phyloP scores from a whole-genome alignment of 345 rosid species.

The Conringia planisiliqua region DNA sequence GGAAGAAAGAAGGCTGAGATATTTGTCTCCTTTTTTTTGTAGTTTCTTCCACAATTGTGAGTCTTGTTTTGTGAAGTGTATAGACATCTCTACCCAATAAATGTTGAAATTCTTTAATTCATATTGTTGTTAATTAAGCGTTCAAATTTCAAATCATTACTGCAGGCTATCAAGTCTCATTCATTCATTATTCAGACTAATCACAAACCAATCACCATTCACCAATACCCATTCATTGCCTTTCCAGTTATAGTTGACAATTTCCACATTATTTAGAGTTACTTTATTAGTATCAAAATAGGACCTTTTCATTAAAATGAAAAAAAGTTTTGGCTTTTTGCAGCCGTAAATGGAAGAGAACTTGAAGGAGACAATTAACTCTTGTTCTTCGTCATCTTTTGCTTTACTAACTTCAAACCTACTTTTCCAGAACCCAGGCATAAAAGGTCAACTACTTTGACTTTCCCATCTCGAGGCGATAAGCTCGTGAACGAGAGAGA shows the following conservation, averaged over 20 bases:
- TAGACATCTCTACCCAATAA: slow-evolving; percentile 5
- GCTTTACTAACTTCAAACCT: slow-evolving; percentile 8
- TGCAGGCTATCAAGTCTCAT: slow-evolving; percentile 19
- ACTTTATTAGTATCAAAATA: neutral
- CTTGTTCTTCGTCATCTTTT: neutral
- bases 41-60: slow-evolving; percentile 17
- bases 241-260: slow-evolving; percentile 16
- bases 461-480: slow-evolving; percentile 10
- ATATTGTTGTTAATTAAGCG: slow-evolving; percentile 1
- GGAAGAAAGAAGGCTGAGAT: slow-evolving; percentile 12
- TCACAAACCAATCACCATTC: slow-evolving; percentile 18
- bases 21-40: neutral
- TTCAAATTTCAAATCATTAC: neutral
- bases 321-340: neutral
- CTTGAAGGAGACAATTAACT: neutral
- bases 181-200: slow-evolving; percentile 11
- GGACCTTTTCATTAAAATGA: neutral
- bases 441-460: slow-evolving; percentile 21
- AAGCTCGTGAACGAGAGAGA: slow-evolving; percentile 13
- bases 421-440: slow-evolving; percentile 8
- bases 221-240: slow-evolving; percentile 19
- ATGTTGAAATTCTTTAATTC: neutral
- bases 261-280: neutral
- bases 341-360: slow-evolving; percentile 7
- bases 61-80: slow-evolving; percentile 13